Base-by-base conservation (phyloP, 2,329 filamentous ascomycete species). In the Trichoderma sp. region DNA sequence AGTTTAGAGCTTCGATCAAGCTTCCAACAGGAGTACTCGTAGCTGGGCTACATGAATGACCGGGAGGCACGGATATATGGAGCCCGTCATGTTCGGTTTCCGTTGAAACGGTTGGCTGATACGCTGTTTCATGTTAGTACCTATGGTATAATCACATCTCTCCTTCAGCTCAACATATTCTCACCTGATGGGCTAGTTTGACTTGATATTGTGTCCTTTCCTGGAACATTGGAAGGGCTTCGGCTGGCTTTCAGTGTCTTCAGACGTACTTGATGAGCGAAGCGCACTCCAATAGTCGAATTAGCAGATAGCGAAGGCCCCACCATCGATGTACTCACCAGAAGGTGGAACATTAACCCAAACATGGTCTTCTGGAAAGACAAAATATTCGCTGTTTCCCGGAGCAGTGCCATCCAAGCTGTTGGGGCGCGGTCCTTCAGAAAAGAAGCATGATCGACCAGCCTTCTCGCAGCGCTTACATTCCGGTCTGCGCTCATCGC, bases 401-500 rank as follows among this genome's bases (percentile, higher is more conserved):
- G 55, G 26, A 1, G 26, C 34, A 21, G 21, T 24, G 5, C 55
- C 61, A 30, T 51, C 30, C 5, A 26, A 6, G 26, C 32, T 55
- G 49, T 43, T 34, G 18, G 34, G 24, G 6, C 61, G 28, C 21
- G 24, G 21, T 28, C 11, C 32, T 34, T 24, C 8, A 30, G 49
- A 51, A 21, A 65, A 65, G 16, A 37, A 65, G 54, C 61, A 65
- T 14, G 61, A 11, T 11, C 61, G 61, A 14, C 61, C 61, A 54
- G 61, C 61, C 13, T 43, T 51, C 51, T 65, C 46, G 61, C 61
- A 65, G 13, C 61, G 61, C 51, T n/a, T 54, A 37, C 61, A 65
- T 54, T 55, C 32, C n/a, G 61, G 61, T 30, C 61, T 55, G 2
- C 32, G 46, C 26, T 65, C 61, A 14, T 65, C 61, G 18, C 61